phyloP scores from a whole-genome alignment of 225 moss, liverwort and hornwort genomes.

The Marchantia paleacea region DNA sequence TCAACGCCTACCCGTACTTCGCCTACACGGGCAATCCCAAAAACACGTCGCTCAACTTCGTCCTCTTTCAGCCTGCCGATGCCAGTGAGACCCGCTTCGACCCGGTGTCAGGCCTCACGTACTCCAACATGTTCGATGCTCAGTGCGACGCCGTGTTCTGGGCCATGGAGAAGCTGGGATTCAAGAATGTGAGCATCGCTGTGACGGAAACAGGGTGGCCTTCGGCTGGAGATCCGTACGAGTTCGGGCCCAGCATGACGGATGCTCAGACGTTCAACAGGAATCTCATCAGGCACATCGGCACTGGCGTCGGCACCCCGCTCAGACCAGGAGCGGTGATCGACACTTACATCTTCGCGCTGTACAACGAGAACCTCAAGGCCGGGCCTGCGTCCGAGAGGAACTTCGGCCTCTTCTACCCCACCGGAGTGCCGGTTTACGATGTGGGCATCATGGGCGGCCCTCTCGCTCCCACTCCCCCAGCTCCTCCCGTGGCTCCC shows the following conservation, averaged over 20 bases:
- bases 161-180: conserved; percentile 65
- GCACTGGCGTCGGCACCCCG: conserved; percentile 50
- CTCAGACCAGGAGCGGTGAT: conserved; percentile 36
- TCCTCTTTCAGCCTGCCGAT: conserved; percentile 54
- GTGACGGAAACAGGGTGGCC: conserved; percentile 96
- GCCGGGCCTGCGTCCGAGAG: conserved; percentile 35
- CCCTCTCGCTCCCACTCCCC: conserved; percentile 3
- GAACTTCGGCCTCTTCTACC: conserved; percentile 44
- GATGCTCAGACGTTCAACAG: conserved; percentile 49
- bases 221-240: conserved; percentile 54
- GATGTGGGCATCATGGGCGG: conserved; percentile 29
- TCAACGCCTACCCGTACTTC: conserved; percentile 86
- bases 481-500: not conserved
- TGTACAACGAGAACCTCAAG: conserved; percentile 53
- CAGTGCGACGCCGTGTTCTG: conserved; percentile 80
- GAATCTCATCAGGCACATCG: conserved; percentile 50
- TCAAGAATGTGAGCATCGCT: conserved; percentile 57
- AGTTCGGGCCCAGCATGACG: conserved; percentile 48
- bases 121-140: conserved; percentile 73
- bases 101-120: conserved; percentile 50
- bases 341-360: conserved; percentile 56
- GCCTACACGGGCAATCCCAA: conserved; percentile 58
- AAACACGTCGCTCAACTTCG: conserved; percentile 67
- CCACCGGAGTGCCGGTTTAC: conserved; percentile 41
- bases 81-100: conserved; percentile 52